Conservation (phyloP, 441 rosid species). For the Arabidopsis lyrata region DNA sequence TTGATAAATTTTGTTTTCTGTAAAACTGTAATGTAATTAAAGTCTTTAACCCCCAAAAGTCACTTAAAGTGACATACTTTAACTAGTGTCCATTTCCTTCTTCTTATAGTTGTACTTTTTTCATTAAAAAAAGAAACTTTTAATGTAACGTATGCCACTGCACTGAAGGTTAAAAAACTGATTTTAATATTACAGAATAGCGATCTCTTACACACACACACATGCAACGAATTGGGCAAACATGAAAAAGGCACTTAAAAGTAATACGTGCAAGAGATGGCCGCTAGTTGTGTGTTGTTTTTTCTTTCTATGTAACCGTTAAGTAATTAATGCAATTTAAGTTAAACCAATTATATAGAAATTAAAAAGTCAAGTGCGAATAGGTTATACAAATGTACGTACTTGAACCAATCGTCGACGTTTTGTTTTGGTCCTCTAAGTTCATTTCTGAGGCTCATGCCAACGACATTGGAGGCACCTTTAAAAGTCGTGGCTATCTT, state of each 20-base stretch:
- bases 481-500: slow-evolving; percentile 62
- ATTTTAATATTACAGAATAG: background rate
- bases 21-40: background rate
- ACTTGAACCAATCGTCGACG: slow-evolving; percentile 82
- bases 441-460: slow-evolving; percentile 87
- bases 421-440: slow-evolving; percentile 82
- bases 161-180: background rate
- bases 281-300: background rate
- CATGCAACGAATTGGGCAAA: background rate
- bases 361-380: background rate
- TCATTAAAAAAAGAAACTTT: background rate
- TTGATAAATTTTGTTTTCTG: no score
- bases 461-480: slow-evolving; percentile 59
- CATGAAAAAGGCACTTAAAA: background rate
- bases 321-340: background rate
- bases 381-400: slow-evolving; percentile 15
- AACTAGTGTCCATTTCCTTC: background rate
- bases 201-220: background rate
- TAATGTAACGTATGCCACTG: slow-evolving; percentile 2
- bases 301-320: background rate
- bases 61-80: background rate
- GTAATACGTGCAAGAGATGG: background rate
- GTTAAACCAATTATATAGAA: background rate
- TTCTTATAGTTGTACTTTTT: background rate
- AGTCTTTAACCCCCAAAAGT: background rate